Base-by-base conservation (phyloP, 2,329 filamentous ascomycete genomes). In the Periconia digitata region DNA sequence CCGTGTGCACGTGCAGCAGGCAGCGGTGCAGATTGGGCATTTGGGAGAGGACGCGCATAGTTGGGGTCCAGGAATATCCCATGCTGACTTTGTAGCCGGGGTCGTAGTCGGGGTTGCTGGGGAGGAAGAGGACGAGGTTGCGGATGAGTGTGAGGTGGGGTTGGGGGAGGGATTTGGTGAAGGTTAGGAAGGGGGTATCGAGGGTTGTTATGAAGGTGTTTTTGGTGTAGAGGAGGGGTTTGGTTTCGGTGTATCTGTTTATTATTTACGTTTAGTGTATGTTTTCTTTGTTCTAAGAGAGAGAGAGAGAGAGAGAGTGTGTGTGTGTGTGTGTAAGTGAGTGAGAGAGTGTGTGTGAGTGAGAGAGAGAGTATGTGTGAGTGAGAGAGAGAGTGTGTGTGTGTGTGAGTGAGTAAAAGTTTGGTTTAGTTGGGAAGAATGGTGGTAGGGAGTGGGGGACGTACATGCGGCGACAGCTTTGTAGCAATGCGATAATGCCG, bases 161-260 rank as follows among this genome's bases (percentile, higher is more conserved):
- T 6, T 43, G 8, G 2, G 45, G 45, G 15, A 47, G 21, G n/a
- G 45, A 43, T n/a, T 18, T 32, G 13, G 39, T 32, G 21, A 47
- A 47, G 21, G 16, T 43, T 12, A 20, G n/a, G 20, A 47, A 24
- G 34, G 27, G 38, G 40, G 27, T 22, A 7, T 17, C 34, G 22
- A 47, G 21, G 2, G 39, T 23, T 12, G 15, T 8, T 18, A 21
- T 24, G 21, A 47, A 47, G 10, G 40, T 39, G 23, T 47, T 47
- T 4, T 32, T 22, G n/a, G 39, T 17, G 18, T 47, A 47, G 8
- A 47, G 17, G 3, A 43, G 27, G 17, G 7, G 20, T 12, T 39
- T 37, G 8, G 39, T 32, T 16, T 47, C 45, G 12, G 39, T 18
- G 15, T 47, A 47, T 10, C 45, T 47, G 32, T 39, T 12, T 10